Evolutionary conservation across 2,329 filamentous ascomycete species (phyloP).

Genomic region (Ceratocystis albifundus): DNA sequence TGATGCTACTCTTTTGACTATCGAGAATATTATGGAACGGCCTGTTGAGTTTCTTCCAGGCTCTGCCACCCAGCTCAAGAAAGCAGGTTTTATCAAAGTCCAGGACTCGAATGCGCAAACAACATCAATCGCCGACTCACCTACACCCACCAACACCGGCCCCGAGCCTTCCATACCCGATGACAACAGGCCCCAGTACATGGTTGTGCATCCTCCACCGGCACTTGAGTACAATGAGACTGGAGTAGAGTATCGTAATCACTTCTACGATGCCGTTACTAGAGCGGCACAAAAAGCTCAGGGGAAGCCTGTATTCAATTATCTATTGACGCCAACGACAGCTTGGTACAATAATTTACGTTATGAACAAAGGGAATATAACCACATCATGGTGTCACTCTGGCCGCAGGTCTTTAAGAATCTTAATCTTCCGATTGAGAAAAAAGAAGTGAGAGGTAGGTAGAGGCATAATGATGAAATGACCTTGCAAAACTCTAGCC

Average conservation of each 20-base stretch:
- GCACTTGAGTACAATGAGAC: conserved; percentile 13
- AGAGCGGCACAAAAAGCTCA: not conserved
- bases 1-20: conserved; percentile 34
- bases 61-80: conserved; percentile 26
- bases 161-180: conserved; percentile 25
- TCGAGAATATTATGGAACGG: conserved; percentile 30
- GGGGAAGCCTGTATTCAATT: not conserved
- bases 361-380: not conserved
- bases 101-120: conserved; percentile 26
- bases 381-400: not conserved
- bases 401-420: not conserved
- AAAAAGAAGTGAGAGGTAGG: not conserved
- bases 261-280: conserved; percentile 13
- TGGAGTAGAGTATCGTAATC: not conserved
- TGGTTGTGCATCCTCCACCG: conserved; percentile 30
- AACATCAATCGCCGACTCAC: conserved; percentile 29
- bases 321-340: not conserved
- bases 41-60: conserved; percentile 32
- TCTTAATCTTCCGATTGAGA: not conserved
- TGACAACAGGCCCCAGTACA: not conserved
- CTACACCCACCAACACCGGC: no score
- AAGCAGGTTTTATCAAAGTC: conserved; percentile 29
- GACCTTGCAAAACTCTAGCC: not conserved
- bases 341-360: not conserved
- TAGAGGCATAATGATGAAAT: not conserved